Conservation (phyloP, 2,329 filamentous ascomycete genomes). For the Cercospora janseana region DNA sequence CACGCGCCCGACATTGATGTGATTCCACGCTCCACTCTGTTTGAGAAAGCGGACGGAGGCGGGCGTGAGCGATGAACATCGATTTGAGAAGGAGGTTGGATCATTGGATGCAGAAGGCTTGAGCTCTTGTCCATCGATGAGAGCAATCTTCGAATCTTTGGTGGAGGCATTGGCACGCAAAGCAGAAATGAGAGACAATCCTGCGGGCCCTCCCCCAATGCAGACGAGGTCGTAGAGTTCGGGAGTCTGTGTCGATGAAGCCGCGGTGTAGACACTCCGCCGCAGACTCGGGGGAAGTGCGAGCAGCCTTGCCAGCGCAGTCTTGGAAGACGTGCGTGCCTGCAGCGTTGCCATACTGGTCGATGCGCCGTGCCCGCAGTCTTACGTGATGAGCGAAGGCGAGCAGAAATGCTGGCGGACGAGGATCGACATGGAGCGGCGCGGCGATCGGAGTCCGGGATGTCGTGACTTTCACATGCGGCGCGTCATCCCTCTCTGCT, state of each 20-base stretch:
- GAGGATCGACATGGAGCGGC: neutral
- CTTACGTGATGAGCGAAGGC: neutral
- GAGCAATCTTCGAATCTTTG: slow-evolving; percentile 73
- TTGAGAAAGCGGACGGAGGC: slow-evolving; percentile 76
- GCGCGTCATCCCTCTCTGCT: neutral
- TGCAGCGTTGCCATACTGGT: slow-evolving; percentile 14
- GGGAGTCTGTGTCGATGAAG: slow-evolving; percentile 39
- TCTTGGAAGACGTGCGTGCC: slow-evolving; percentile 6
- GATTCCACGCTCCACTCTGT: slow-evolving; percentile 78
- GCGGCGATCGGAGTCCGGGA: slow-evolving; percentile 6
- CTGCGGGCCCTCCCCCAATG: slow-evolving; percentile 29
- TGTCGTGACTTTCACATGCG: slow-evolving; percentile 9
- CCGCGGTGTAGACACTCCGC: slow-evolving; percentile 29
- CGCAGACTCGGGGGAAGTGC: slow-evolving; percentile 33
- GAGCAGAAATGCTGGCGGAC: neutral
- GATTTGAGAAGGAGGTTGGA: slow-evolving; percentile 77
- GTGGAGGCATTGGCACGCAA: slow-evolving; percentile 47
- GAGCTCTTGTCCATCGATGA: slow-evolving; percentile 88
- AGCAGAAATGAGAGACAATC: slow-evolving; percentile 32
- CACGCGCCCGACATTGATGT: slow-evolving; percentile 69
- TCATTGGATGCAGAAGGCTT: slow-evolving; percentile 65
- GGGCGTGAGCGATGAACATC: slow-evolving; percentile 92
- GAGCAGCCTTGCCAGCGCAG: slow-evolving; percentile 25
- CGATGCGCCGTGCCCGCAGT: neutral
- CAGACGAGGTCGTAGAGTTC: slow-evolving; percentile 63